Base-by-base conservation (phyloP, 1,284 basidiomycete genomes). In the Ceratobasidium sp. region DNA sequence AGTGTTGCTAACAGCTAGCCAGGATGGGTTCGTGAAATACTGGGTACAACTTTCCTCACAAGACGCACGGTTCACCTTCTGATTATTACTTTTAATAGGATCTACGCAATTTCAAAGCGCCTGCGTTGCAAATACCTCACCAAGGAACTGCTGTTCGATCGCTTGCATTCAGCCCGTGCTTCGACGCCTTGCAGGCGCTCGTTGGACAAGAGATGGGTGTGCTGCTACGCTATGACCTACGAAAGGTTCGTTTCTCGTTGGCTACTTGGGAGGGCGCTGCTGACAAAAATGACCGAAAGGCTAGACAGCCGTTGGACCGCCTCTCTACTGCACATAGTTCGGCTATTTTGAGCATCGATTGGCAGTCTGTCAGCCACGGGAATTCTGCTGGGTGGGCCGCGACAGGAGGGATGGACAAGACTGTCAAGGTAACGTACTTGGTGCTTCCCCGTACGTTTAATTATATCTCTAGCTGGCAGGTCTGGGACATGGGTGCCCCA, bases 201-300 rank as follows among this genome's bases (percentile, higher is more conserved):
- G 89, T 91, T 0, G 94, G 92, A 1, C 84, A 94, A 2, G 94
- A 96, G 78, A 94, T 93, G 76, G 94, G 94, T 0, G 78, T 79
- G 0, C 79, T 84, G 48, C 80, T 81, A 78, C 90, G 92, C 77
- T 95, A 93, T 89, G 94, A 96, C 80, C 83, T 94, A 74, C 87
- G 89, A 74, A 89, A 89, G 86, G 89, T 90, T 29, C 39, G 37
- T 22, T 19, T 27, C 27, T 62, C 46, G 19, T 53, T 49, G n/a
- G 7, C 22, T 43, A 43, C 41, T 1, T 27, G 14, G 13, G 22
- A 34, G 4, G 90, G 90, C 76, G 85, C 9, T 90, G 89, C 2
- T 85, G 88, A 79, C 1, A 48, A 1, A 14, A 46, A 19, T 19
- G 19, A 22, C 13, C 14, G 46, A 37, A 16, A 72, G 69, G 22